phyloP scores from a whole-genome alignment of 2,329 filamentous ascomycete genomes.

The Fusarium algeriense region DNA sequence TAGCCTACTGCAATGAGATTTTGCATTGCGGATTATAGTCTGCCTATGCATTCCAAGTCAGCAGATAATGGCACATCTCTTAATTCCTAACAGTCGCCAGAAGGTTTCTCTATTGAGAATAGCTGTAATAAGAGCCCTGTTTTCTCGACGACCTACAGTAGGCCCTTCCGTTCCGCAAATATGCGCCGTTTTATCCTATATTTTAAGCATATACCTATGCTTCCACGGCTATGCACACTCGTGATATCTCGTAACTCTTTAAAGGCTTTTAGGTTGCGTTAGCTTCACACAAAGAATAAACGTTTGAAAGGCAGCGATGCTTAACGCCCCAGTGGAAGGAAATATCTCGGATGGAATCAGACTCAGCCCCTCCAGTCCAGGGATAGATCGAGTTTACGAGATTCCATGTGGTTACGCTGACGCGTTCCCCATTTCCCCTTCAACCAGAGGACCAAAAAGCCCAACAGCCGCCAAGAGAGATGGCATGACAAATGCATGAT shows the following conservation, averaged over 20 bases:
- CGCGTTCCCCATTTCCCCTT: neutral
- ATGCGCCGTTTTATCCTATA: neutral
- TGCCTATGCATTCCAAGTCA: no score
- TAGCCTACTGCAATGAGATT: no score
- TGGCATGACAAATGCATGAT: neutral
- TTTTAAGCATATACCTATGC: neutral
- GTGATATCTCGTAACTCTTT: neutral
- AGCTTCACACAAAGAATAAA: neutral
- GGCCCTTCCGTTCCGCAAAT: no score
- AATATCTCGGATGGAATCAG: no score
- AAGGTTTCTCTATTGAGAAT: no score
- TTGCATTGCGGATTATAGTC: no score
- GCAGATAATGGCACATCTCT: no score
- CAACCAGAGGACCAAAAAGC: neutral
- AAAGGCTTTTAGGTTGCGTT: neutral
- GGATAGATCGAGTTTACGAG: neutral
- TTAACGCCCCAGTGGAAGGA: neutral
- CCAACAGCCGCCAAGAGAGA: neutral
- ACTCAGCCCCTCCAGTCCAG: neutral
- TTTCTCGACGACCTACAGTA: no score
- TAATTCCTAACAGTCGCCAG: no score
- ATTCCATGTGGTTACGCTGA: neutral
- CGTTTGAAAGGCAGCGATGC: neutral
- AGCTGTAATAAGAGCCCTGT: no score
- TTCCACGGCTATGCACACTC: neutral